These are phyloP conservation scores for Haematococcus sp. DNA, from an alignment of 139 green algal genomes.

Conservation along the genomic window DNA sequence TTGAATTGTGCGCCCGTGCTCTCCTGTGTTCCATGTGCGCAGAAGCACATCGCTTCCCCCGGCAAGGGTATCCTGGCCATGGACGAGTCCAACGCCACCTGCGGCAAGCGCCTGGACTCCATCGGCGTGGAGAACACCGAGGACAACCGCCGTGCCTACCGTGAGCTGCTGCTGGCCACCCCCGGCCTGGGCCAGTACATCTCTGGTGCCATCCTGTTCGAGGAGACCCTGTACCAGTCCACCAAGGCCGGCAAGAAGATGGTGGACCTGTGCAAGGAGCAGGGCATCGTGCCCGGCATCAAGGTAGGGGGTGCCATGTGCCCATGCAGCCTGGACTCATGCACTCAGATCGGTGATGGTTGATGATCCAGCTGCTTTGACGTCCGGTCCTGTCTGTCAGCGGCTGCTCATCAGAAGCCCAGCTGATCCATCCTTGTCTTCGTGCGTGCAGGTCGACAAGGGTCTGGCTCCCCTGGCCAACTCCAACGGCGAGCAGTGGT, in stretches of 20 bases:
- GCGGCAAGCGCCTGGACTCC: constrained; percentile 92
- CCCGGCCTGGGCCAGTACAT: constrained; percentile 91
- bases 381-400: too few relatives aligned
- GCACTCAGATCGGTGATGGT: too few relatives aligned
- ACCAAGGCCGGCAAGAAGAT: constrained; percentile 80
- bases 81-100: constrained; percentile 99
- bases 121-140: constrained; percentile 99
- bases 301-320: constrained; percentile 52
- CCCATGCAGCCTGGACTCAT: too few relatives aligned
- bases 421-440: background rate
- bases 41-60: constrained; percentile 80
- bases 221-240: constrained; percentile 99
- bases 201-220: constrained; percentile 93
- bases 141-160: constrained; percentile 95
- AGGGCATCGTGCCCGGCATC: constrained; percentile 86
- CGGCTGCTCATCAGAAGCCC: too few relatives aligned
- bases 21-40: constrained; percentile 9
- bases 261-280: constrained; percentile 81
- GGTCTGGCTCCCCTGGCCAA: constrained; percentile 91
- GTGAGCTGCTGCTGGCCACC: constrained; percentile 91
- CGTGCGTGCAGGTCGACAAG: constrained; percentile 72
- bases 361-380: too few relatives aligned
- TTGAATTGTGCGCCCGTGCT: background rate
- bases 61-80: constrained; percentile 95
- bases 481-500: constrained; percentile 92